Evolutionary conservation across 2,329 filamentous ascomycete genomes (phyloP).

Genomic region (Aspergillus udagawae): DNA sequence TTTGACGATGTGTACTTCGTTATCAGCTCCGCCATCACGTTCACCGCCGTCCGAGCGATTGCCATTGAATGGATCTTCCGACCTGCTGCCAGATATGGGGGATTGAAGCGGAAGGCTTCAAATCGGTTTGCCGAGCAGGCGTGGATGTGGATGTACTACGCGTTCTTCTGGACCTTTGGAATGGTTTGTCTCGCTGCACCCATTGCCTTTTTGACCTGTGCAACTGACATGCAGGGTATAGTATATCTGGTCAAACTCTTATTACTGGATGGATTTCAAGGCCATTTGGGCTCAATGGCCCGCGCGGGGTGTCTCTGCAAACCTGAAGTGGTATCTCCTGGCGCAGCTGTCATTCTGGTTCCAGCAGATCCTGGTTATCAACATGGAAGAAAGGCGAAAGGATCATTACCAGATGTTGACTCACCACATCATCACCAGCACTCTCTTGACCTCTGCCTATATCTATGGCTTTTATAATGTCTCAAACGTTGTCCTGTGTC

Average conservation of each 20-base stretch:
- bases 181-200: slow-evolving; percentile 56
- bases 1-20: slow-evolving; percentile 77
- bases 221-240: slow-evolving; percentile 34
- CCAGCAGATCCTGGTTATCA: slow-evolving; percentile 89
- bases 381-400: slow-evolving; percentile 91
- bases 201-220: background rate
- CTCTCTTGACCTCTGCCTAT: slow-evolving; percentile 77
- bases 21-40: slow-evolving; percentile 71
- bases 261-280: slow-evolving; percentile 71
- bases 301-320: slow-evolving; percentile 64
- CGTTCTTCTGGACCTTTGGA: slow-evolving; percentile 75
- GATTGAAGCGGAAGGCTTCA: slow-evolving; percentile 73
- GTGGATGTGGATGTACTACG: slow-evolving; percentile 84
- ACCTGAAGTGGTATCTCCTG: slow-evolving; percentile 86
- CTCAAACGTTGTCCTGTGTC: slow-evolving; percentile 79
- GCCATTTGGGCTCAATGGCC: slow-evolving; percentile 87
- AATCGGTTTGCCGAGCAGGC: slow-evolving; percentile 90
- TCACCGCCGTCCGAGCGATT: slow-evolving; percentile 79
- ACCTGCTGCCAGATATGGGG: slow-evolving; percentile 68
- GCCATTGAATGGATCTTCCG: slow-evolving; percentile 83
- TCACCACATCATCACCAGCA: slow-evolving; percentile 86
- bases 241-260: slow-evolving; percentile 76
- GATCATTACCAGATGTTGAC: slow-evolving; percentile 95
- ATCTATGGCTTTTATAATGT: slow-evolving; percentile 82
- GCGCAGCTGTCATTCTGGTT: slow-evolving; percentile 90